Base-by-base conservation (phyloP, 805 yeast species). In the Debaryomyces maramus region DNA sequence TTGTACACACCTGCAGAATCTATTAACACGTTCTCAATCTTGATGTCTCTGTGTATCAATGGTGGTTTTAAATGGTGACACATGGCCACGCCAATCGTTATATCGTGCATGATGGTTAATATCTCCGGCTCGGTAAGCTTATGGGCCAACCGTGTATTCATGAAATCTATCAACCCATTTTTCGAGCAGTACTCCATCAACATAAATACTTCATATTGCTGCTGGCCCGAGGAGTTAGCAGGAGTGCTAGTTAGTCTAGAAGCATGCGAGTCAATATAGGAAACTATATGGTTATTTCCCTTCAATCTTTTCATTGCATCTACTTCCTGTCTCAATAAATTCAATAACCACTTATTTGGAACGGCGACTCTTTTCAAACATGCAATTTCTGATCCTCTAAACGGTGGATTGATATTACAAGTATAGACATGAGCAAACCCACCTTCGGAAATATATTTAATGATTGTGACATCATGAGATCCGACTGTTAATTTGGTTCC, bases 341-440 rank as follows among this genome's bases (percentile, higher is more conserved):
- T 88, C 58, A 93, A 72, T 38, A 85, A 85, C 53, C 81, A 77
- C 62, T 93, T 93, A 58, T 85, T 88, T 3, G 97, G 97, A 3
- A 93, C 99, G 22, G 83, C 83, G n/a, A 93, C 98, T 47, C 99
- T 76, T 63, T 93, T 93, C 53, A 93, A 71, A 59, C 98, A 93
- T 4, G 91, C 97, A 9, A 73, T 61, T 40, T 61, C 63, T 36
- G 72, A 61, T 14, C 78, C 80, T 11, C 75, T 70, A 47, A 71
- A 68, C 44, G 78, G 78, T 3, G 77, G 70, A 19, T 75, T 71
- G 14, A 85, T 79, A 34, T 75, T 75, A 45, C 89, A 91, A 13
- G 85, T 77, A 61, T 93, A 93, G 4, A 93, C 97, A 59, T 87
- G 95, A 8, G 99, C 98, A 72, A 88, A 93, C 10, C 99, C 99